These are phyloP conservation scores for Gnaphalium uliginosum DNA, from an alignment of 129 eudicot species.

Conservation along the genomic window DNA sequence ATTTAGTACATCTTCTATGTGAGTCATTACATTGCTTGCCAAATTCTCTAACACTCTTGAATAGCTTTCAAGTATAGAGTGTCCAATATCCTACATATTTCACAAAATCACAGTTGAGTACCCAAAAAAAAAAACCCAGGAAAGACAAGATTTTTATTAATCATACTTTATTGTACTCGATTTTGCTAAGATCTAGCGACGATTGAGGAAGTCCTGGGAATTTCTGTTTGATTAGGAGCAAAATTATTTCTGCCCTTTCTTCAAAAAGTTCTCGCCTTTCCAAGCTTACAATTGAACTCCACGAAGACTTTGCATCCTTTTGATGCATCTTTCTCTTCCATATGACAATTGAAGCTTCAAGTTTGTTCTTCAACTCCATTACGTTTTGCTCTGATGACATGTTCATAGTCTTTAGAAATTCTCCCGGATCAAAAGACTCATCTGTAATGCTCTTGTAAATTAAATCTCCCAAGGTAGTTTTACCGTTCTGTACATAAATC, in stretches of 20 bases:
- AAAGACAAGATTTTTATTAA: background rate
- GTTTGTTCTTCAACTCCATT: constrained; percentile 75
- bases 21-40: constrained; percentile 62
- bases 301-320: constrained; percentile 62
- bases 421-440: constrained; percentile 66
- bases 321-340: constrained; percentile 81
- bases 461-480: constrained; percentile 72
- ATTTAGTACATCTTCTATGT: constrained; percentile 70
- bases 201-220: constrained; percentile 83
- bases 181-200: constrained; percentile 72
- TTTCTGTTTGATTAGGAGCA: constrained; percentile 67
- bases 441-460: constrained; percentile 76
- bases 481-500: constrained; percentile 60
- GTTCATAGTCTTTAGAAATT: constrained; percentile 64
- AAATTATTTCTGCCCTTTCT: constrained; percentile 77
- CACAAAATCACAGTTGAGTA: background rate
- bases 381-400: constrained; percentile 64
- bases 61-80: constrained; percentile 72
- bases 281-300: constrained; percentile 65
- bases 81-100: constrained; percentile 69
- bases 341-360: constrained; percentile 79
- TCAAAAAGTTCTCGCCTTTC: constrained; percentile 83
- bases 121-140: background rate
- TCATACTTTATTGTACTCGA: constrained; percentile 59
- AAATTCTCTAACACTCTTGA: constrained; percentile 78